Evolutionary conservation across 2,329 filamentous ascomycete genomes (phyloP), one percentile per base, ranked within the genome.

Genomic region (Fusarium globosum): DNA sequence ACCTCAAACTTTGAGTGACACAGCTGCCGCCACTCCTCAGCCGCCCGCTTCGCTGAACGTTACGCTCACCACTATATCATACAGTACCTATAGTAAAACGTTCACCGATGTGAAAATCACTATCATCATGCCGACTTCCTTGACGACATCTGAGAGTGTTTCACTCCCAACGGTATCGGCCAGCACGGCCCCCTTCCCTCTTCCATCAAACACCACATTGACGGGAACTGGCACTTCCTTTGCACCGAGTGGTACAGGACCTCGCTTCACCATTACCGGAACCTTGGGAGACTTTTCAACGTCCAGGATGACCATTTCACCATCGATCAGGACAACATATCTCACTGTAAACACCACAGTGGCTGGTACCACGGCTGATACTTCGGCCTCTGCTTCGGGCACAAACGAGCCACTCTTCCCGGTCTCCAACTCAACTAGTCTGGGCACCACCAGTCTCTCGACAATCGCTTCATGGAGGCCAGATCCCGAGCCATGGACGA

Each of bases 171-270:
- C n/a, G 12, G n/a, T 65, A 9, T 38, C 61, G 36, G 61, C 53
- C 15, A 69, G 51, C 41, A 60, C 49, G 28, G 42, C 59, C 7
- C 71, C 71, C 15, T 76, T 76, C 45, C 67, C 75, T 26, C 43
- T 49, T 30, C 62, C 73, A 21, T 72, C 52, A 9, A 77, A 77
- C 60, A 61, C 65, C 15, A 77, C 75, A 9, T 30, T 45, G 26
- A 53, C 63, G 9, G 52, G 53, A 21, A 71, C 68, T 18, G 60
- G 62, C 30, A 43, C 61, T 53, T 28, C 62, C 16, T 46, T 71
- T 38, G 49, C 60, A 13, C 46, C 49, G 18, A 74, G 56, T 43
- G 55, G 49, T 48, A 72, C 71, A 7, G 52, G 55, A 7, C 21
- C 39, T 33, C 52, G 14, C 23, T 56, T 59, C 52, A 69, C 48